Evolutionary conservation across 2,329 filamentous ascomycete genomes (phyloP).

Genomic region (Penicillium sp.): DNA sequence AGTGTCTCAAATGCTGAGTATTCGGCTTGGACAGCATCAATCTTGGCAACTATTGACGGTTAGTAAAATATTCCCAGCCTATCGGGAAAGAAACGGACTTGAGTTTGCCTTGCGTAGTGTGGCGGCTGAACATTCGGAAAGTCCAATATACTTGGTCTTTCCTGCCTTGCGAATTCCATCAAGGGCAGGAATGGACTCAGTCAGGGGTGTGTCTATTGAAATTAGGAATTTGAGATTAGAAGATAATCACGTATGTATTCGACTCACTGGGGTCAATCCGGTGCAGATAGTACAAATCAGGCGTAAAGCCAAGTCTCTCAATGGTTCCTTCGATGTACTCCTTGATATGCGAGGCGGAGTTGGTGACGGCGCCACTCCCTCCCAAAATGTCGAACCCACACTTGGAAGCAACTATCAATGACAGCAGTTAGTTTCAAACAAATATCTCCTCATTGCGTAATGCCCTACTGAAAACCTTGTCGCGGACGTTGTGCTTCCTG

Average conservation of each 20-base stretch:
- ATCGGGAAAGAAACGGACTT: constrained; percentile 29
- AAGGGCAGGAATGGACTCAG: constrained; percentile 49
- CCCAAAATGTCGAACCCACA: constrained; percentile 46
- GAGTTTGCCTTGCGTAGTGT: constrained; percentile 47
- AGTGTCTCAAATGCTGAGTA: constrained; percentile 47
- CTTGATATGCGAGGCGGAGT: constrained; percentile 48
- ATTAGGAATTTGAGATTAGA: background rate
- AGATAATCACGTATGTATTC: too few species aligned
- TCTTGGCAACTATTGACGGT: constrained; percentile 43
- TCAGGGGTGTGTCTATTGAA: constrained; percentile 42
- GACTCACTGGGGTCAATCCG: constrained; percentile 40
- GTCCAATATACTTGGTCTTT: constrained; percentile 51
- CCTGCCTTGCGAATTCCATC: constrained; percentile 48
- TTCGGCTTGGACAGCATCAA: constrained; percentile 49
- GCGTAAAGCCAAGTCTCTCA: constrained; percentile 48
- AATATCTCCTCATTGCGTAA: background rate
- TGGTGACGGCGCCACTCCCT: constrained; percentile 38
- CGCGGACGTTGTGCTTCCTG: too few species aligned
- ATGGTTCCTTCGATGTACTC: constrained; percentile 52
- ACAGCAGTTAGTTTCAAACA: background rate
- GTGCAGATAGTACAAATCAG: constrained; percentile 39
- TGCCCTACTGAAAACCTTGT: too few species aligned
- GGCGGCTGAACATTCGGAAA: constrained; percentile 48
- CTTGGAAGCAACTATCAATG: constrained; percentile 47
- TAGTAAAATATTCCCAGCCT: background rate